These are phyloP conservation scores for Pichia eremophila DNA, from an alignment of 805 yeast genomes.

Conservation along the genomic window DNA sequence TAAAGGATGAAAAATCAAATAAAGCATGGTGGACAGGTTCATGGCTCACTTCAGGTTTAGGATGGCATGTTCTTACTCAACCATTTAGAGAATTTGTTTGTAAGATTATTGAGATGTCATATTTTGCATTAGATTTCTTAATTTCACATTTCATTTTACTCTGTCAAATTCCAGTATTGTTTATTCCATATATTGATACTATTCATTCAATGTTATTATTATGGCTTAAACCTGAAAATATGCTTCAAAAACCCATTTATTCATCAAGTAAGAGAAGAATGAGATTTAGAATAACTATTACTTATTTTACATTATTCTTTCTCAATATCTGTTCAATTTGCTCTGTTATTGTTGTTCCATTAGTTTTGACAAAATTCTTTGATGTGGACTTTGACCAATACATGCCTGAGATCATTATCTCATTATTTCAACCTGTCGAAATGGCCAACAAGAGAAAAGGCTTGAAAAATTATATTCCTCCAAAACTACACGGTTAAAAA, in stretches of 20 bases:
- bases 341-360: conserved; percentile 32
- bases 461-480: conserved; percentile 23
- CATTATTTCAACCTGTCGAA: conserved; percentile 37
- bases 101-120: conserved; percentile 56
- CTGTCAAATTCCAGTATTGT: conserved; percentile 49
- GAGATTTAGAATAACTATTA: conserved; percentile 25
- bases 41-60: conserved; percentile 56
- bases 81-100: conserved; percentile 58
- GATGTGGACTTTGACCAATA: conserved; percentile 31
- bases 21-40: conserved; percentile 75
- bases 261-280: conserved; percentile 33
- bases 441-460: conserved; percentile 27
- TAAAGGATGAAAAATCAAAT: conserved; percentile 48
- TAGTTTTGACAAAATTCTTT: conserved; percentile 26
- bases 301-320: conserved; percentile 31
- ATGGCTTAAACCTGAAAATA: conserved; percentile 47
- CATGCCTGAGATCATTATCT: conserved; percentile 30
- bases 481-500: conserved; percentile 8
- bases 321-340: conserved; percentile 23
- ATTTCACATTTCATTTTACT: conserved; percentile 51
- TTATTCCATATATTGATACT: conserved; percentile 54
- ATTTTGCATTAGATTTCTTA: conserved; percentile 55
- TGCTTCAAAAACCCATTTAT: conserved; percentile 37
- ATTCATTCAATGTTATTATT: conserved; percentile 60
- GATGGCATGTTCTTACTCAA: conserved; percentile 51